phyloP scores from a whole-genome alignment of 176 grass and related monocot species.

The Oryza longistaminata region DNA sequence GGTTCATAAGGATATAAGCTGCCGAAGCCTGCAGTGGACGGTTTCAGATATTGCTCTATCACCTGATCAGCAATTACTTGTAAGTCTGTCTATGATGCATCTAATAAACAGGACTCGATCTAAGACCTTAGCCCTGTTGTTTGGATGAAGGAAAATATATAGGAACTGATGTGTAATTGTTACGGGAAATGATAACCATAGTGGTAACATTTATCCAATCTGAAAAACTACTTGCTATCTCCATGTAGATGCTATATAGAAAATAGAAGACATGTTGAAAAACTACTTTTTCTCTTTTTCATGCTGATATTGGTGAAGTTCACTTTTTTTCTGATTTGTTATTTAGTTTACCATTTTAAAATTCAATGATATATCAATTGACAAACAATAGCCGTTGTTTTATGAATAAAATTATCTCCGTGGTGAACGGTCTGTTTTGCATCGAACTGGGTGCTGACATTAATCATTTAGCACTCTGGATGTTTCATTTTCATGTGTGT shows the following conservation, averaged over 20 bases:
- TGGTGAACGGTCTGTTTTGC: background rate
- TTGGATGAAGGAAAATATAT: background rate
- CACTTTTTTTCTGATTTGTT: background rate
- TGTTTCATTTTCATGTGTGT: slow-evolving; percentile 18
- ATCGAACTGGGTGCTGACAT: background rate
- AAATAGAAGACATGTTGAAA: background rate
- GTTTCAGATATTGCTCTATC: slow-evolving; percentile 87
- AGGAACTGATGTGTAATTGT: background rate
- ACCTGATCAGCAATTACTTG: slow-evolving; percentile 70
- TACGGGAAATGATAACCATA: background rate
- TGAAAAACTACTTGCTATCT: background rate
- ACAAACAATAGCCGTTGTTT: background rate
- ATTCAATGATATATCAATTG: slow-evolving; percentile 7
- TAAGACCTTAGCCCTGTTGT: background rate
- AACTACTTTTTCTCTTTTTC: background rate
- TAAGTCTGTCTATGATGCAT: slow-evolving; percentile 39
- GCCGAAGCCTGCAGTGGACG: slow-evolving; percentile 75
- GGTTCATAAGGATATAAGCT: slow-evolving; percentile 80
- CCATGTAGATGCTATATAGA: background rate
- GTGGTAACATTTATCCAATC: background rate
- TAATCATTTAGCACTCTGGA: background rate
- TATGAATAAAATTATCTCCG: background rate
- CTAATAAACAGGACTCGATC: slow-evolving; percentile 16
- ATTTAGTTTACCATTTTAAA: slow-evolving; percentile 21
- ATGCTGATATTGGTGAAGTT: background rate